phyloP scores from a whole-genome alignment of 306 rosid species.

The Vicia villosa region DNA sequence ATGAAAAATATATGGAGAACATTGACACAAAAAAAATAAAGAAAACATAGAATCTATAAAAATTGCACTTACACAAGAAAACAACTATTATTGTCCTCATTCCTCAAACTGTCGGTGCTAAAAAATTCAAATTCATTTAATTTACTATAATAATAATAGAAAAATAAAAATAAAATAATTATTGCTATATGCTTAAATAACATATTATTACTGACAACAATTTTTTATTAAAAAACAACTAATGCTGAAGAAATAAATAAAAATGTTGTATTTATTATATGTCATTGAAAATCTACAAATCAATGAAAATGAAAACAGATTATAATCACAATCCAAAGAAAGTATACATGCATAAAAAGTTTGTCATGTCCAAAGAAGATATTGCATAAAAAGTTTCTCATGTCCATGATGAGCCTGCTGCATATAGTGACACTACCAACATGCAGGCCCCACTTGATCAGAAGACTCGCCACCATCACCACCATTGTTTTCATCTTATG shows the following conservation, averaged over 20 bases:
- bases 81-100: constrained; percentile 33
- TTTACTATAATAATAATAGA: neutral
- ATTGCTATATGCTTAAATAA: neutral
- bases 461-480: constrained; percentile 31
- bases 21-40: neutral
- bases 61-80: no score
- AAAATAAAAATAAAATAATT: neutral
- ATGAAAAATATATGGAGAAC: constrained; percentile 25
- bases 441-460: constrained; percentile 43
- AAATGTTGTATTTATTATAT: constrained; percentile 27
- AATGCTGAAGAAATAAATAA: neutral
- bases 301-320: constrained; percentile 50
- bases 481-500: constrained; percentile 22
- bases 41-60: no score
- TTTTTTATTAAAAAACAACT: neutral
- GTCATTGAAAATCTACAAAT: constrained; percentile 34
- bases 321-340: constrained; percentile 64
- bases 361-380: no score
- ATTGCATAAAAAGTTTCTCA: no score
- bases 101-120: constrained; percentile 65
- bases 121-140: constrained; percentile 32
- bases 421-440: constrained; percentile 33
- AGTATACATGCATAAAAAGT: constrained; percentile 45
- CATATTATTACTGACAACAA: neutral
- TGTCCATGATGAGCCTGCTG: constrained; percentile 49